Conservation (phyloP, 2,329 filamentous ascomycete genomes). For the Apiospora koreana region DNA sequence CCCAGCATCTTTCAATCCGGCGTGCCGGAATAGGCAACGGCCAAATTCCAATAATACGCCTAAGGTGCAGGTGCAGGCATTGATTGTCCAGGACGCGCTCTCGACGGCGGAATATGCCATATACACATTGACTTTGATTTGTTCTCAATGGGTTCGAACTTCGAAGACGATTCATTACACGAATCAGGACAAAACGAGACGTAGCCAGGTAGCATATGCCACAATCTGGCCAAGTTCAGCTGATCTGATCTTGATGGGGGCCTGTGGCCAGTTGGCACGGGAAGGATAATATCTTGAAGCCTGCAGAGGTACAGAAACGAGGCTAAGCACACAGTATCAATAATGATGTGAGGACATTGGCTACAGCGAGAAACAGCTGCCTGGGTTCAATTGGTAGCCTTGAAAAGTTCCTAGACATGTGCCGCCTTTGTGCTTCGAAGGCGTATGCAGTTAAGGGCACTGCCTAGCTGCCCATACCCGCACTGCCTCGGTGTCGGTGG, state of each 20-base stretch:
- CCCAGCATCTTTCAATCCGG: constrained; percentile 1
- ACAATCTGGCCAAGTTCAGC: not conserved
- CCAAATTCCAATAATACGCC: not conserved
- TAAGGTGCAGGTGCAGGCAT: not conserved
- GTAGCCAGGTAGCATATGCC: not conserved
- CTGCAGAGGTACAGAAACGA: not conserved
- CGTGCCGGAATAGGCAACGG: constrained; percentile 8
- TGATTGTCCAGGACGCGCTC: not conserved
- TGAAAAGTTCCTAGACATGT: not conserved
- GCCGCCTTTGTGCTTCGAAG: not conserved
- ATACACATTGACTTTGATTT: no score
- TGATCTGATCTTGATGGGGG: not conserved
- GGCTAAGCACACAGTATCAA: constrained; percentile 8
- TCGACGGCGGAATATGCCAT: not conserved
- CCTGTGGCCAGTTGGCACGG: not conserved
- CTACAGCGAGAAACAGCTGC: not conserved
- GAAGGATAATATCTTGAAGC: not conserved
- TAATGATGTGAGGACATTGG: not conserved
- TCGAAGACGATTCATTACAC: not conserved
- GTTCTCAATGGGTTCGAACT: not conserved
- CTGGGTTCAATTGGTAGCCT: constrained; percentile 5
- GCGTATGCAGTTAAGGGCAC: no score
- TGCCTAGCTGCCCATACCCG: constrained; percentile 2
- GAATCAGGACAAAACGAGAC: not conserved
- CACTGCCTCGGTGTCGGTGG: not conserved